These are phyloP conservation scores for Coemansia sp. DNA, from an alignment of 192 early-diverging fungal species.

Conservation along the genomic window DNA sequence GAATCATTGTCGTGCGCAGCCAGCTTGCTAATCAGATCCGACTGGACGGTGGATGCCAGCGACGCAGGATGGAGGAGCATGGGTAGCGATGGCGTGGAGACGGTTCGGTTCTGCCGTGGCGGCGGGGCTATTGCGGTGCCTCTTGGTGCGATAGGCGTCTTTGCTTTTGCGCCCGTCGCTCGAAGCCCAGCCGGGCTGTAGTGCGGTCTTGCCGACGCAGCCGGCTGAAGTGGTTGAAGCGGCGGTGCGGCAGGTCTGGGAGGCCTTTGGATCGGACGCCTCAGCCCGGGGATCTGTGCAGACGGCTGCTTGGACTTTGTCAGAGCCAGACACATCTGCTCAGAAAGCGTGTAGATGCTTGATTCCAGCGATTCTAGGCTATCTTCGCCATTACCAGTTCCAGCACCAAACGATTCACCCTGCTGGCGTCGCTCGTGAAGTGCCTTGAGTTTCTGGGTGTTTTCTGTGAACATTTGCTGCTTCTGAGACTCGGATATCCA, in stretches of 20 bases:
- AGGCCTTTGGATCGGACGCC: background rate
- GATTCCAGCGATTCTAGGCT: constrained; percentile 12
- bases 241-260: too few species aligned
- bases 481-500: constrained; percentile 9
- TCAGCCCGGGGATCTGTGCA: constrained; percentile 23
- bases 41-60: constrained; percentile 24
- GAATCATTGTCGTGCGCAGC: constrained; percentile 7
- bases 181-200: background rate
- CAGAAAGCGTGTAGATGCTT: constrained; percentile 22
- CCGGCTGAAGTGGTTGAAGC: background rate
- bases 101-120: constrained; percentile 23
- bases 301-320: constrained; percentile 17
- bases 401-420: background rate
- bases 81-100: constrained; percentile 33
- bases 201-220: background rate
- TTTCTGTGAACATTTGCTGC: constrained; percentile 14
- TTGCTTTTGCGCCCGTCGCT: background rate
- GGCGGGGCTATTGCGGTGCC: background rate
- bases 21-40: constrained; percentile 22
- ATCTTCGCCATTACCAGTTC: background rate
- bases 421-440: constrained; percentile 10
- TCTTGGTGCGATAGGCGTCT: background rate
- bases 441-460: constrained; percentile 9
- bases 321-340: constrained; percentile 32
- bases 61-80: constrained; percentile 27